Conservation (phyloP, 139 green algal species). For the Chlorella sp. region DNA sequence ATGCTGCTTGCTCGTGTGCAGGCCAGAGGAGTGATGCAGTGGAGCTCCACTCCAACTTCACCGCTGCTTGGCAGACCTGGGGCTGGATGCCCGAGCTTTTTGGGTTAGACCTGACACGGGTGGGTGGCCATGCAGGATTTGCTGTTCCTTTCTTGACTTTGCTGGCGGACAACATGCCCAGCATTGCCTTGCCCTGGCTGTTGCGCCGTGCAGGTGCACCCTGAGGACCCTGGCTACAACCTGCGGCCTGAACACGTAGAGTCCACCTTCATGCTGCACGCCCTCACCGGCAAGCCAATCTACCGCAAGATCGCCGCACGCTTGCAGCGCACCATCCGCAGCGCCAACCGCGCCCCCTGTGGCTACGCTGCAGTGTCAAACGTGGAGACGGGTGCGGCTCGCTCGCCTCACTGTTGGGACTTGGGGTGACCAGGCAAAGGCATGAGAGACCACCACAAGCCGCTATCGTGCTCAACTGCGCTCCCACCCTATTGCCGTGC, state of each 20-base stretch:
- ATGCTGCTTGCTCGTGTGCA: too few species aligned
- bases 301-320: background rate
- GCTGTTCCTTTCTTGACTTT: too few species aligned
- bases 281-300: background rate
- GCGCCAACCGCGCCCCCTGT: background rate
- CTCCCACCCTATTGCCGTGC: too few species aligned
- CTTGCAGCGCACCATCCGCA: background rate
- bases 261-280: constrained; percentile 79
- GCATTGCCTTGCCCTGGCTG: too few species aligned
- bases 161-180: too few species aligned
- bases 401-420: too few species aligned
- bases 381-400: constrained; percentile 3
- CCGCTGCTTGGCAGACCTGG: constrained; percentile 57
- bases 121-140: too few species aligned
- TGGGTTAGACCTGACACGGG: constrained; percentile 34
- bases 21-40: constrained; percentile 57
- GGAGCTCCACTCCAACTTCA: constrained; percentile 62
- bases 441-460: too few species aligned
- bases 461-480: too few species aligned
- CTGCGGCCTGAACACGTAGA: constrained; percentile 88
- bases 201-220: too few species aligned
- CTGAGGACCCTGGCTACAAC: constrained; percentile 45
- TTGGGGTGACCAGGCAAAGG: too few species aligned
- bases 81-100: constrained; percentile 83
- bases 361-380: background rate